Evolutionary conservation across 169 alveolate species (phyloP).

Genomic region (Eimeria tenella): DNA sequence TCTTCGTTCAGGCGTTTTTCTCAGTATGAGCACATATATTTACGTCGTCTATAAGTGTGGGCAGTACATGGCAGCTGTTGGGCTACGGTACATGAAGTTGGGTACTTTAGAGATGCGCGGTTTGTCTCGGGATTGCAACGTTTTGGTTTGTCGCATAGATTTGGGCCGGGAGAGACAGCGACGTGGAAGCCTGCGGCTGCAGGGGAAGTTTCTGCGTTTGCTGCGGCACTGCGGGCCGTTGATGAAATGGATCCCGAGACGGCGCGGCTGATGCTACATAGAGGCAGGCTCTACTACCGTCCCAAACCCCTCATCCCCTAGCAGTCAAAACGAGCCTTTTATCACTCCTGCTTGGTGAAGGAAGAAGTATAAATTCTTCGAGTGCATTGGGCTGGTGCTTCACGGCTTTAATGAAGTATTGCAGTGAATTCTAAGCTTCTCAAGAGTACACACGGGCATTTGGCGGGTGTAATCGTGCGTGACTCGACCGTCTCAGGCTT

Average conservation of each 20-base stretch:
- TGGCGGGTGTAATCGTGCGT: background rate
- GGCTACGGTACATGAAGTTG: background rate
- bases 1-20: background rate
- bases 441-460: conserved; percentile 13
- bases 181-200: conserved; percentile 61
- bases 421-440: background rate
- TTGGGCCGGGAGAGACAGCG: conserved; percentile 68
- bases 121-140: background rate
- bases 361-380: background rate
- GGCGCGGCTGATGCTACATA: conserved; percentile 57
- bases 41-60: background rate
- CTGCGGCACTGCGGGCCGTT: conserved; percentile 37
- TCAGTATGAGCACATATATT: background rate
- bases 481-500: conserved; percentile 26
- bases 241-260: conserved; percentile 73
- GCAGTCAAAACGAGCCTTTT: background rate
- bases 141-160: background rate
- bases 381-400: background rate
- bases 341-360: background rate
- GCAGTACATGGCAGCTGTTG: background rate
- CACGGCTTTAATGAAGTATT: background rate
- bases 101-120: background rate
- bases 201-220: conserved; percentile 58
- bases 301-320: background rate
- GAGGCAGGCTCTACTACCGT: conserved; percentile 11